Evolutionary conservation across 306 rosid genomes (phyloP).

Genomic region (Trifolium pratense): DNA sequence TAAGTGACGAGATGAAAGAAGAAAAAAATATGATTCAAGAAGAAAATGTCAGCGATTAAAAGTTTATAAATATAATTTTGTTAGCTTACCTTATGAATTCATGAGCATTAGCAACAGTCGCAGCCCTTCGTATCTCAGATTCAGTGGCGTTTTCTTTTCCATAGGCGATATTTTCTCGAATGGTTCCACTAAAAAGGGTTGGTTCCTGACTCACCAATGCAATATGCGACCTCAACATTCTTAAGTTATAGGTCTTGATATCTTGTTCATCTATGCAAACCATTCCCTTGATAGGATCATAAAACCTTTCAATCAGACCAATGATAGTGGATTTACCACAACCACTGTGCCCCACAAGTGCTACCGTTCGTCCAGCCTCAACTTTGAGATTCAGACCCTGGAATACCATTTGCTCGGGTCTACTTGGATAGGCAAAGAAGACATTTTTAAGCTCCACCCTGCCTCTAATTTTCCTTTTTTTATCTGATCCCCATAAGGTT

Average conservation of each 20-base stretch:
- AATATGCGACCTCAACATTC: conserved; percentile 75
- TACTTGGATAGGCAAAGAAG: conserved; percentile 80
- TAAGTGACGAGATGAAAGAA: not conserved
- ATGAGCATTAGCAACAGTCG: conserved; percentile 86
- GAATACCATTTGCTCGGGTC: conserved; percentile 81
- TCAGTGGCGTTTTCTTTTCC: conserved; percentile 74
- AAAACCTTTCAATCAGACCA: conserved; percentile 85
- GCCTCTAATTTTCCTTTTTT: conserved; percentile 62
- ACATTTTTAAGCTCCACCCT: conserved; percentile 68
- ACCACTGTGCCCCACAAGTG: conserved; percentile 83
- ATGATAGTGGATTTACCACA: conserved; percentile 91
- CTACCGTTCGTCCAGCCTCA: conserved; percentile 75
- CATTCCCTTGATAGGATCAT: conserved; percentile 73
- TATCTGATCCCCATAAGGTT: conserved; percentile 52
- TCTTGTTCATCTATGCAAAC: conserved; percentile 82
- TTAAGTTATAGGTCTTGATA: conserved; percentile 66
- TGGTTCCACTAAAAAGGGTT: conserved; percentile 75
- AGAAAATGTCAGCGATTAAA: not conserved
- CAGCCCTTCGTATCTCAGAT: conserved; percentile 83
- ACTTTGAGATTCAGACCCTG: conserved; percentile 71
- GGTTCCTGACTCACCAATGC: conserved; percentile 90
- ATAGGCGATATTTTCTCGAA: conserved; percentile 75
- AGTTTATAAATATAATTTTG: not conserved
- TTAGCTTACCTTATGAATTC: conserved; percentile 77
- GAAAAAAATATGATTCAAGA: not conserved